Percentiles rank a stretch among this genome's conserved stretches.
phyloP scores from a whole-genome alignment of 169 alveolate species.

The Plasmodium gaboni region DNA sequence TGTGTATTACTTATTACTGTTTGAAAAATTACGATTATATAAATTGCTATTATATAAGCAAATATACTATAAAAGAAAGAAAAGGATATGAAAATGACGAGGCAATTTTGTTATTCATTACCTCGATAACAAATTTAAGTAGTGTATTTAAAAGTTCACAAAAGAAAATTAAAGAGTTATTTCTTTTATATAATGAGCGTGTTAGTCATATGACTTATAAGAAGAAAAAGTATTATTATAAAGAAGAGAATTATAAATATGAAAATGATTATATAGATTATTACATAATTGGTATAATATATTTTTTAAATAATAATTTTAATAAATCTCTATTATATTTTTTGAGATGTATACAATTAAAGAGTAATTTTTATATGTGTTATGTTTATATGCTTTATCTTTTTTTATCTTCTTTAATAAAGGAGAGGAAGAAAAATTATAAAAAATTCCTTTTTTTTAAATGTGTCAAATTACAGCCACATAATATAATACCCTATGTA shows the following conservation, averaged over 20 bases:
- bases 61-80: constrained; percentile 13
- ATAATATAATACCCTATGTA: constrained; percentile 24
- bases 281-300: constrained; percentile 36
- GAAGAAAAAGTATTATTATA: constrained; percentile 16
- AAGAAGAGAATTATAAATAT: constrained; percentile 3
- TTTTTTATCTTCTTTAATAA: neutral
- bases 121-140: constrained; percentile 20
- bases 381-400: constrained; percentile 20
- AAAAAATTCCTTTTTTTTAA: constrained; percentile 21
- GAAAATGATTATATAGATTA: constrained; percentile 27
- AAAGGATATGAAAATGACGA: constrained; percentile 23
- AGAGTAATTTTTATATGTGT: constrained; percentile 10
- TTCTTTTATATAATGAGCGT: constrained; percentile 20
- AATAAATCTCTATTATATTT: constrained; percentile 2
- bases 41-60: constrained; percentile 35
- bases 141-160: constrained; percentile 1
- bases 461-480: constrained; percentile 26
- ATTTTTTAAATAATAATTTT: constrained; percentile 20
- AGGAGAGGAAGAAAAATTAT: neutral
- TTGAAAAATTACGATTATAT: constrained; percentile 20
- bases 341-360: constrained; percentile 11
- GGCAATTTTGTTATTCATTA: constrained; percentile 13
- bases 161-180: constrained; percentile 12
- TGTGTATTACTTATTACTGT: constrained; percentile 12
- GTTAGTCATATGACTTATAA: neutral